Conservation (phyloP, 805 yeast genomes). For the Wickerhamomyces bovis region DNA sequence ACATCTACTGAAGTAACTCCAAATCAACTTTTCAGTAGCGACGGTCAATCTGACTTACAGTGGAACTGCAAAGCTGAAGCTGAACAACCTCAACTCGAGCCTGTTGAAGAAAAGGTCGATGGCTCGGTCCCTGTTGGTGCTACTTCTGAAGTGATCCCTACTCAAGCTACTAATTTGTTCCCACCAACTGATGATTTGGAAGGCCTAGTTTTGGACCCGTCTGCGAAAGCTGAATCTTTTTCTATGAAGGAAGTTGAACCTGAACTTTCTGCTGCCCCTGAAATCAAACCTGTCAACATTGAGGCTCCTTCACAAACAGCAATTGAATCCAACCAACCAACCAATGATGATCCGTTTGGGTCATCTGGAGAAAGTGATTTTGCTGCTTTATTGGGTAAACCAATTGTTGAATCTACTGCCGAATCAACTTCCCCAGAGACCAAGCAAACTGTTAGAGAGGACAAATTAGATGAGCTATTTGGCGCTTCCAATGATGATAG, state of each 20-base stretch:
- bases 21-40: neutral
- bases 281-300: neutral
- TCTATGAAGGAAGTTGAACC: neutral
- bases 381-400: neutral
- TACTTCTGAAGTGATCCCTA: neutral
- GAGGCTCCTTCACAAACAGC: neutral
- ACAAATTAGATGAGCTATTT: neutral
- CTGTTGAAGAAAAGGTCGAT: neutral
- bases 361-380: neutral
- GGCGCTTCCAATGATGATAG: neutral
- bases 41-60: neutral
- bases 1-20: neutral
- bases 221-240: constrained; percentile 13
- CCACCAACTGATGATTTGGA: neutral
- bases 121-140: neutral
- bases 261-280: neutral
- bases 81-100: neutral
- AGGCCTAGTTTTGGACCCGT: neutral
- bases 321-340: neutral
- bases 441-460: neutral
- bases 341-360: neutral
- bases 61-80: neutral
- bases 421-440: neutral
- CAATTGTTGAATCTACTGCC: neutral
- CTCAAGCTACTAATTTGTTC: neutral